phyloP scores from a whole-genome alignment of 495 filamentous ascomycete species.

The Alectoria sarmentosa region DNA sequence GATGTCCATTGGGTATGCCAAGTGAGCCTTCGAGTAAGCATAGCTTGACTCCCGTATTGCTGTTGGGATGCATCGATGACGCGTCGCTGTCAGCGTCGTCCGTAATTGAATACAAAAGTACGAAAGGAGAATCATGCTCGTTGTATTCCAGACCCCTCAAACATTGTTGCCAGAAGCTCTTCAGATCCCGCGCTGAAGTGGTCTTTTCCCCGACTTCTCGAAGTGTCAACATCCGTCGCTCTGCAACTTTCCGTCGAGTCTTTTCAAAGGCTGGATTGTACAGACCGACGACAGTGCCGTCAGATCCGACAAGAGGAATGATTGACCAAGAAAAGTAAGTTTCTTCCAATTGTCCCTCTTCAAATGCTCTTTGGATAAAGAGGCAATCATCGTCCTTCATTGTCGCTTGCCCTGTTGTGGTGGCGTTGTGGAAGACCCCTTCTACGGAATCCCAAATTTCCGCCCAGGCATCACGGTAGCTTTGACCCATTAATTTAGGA shows the following conservation, averaged over 20 bases:
- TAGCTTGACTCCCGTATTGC: conserved; percentile 44
- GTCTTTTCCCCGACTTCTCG: conserved; percentile 65
- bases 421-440: conserved; percentile 52
- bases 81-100: conserved; percentile 55
- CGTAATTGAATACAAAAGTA: conserved; percentile 53
- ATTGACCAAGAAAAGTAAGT: conserved; percentile 64
- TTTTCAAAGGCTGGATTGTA: conserved; percentile 67
- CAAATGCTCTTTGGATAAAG: conserved; percentile 48
- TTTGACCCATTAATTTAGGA: conserved; percentile 58
- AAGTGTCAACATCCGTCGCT: conserved; percentile 59
- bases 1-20: conserved; percentile 55
- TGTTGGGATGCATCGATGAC: conserved; percentile 55
- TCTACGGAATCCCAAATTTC: conserved; percentile 61
- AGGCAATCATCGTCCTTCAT: conserved; percentile 70
- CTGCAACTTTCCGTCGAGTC: conserved; percentile 55
- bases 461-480: conserved; percentile 54
- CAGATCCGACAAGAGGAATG: conserved; percentile 56
- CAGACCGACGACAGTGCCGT: conserved; percentile 55
- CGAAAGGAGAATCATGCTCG: conserved; percentile 56
- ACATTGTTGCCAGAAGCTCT: conserved; percentile 53
- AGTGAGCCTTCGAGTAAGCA: conserved; percentile 54
- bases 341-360: conserved; percentile 52
- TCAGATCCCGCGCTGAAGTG: conserved; percentile 57
- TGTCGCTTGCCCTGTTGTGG: conserved; percentile 54
- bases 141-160: conserved; percentile 53